A percentile compares a stretch with the other conserved stretches of the same genome.
These are phyloP conservation scores for Hyaloscypha finlandica DNA, from an alignment of 495 filamentous ascomycete genomes.

Conservation along the genomic window DNA sequence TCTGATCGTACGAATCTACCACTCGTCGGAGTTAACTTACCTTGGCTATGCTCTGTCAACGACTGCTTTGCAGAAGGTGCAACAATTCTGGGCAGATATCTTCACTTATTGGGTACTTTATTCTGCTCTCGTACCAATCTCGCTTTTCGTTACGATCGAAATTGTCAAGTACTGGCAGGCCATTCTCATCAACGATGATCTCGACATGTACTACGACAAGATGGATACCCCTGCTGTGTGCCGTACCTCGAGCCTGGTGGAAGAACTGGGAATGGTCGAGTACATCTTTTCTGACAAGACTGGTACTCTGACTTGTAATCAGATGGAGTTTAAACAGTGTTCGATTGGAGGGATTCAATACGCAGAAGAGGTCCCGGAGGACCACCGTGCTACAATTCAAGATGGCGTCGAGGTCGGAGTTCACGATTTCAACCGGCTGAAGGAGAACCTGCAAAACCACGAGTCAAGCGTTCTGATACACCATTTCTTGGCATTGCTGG, in stretches of 20 bases:
- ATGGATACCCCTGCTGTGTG: conserved; percentile 96
- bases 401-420: conserved; percentile 73
- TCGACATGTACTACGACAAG: conserved; percentile 97
- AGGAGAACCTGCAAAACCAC: conserved; percentile 73
- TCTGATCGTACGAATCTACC: conserved; percentile 70
- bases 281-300: conserved; percentile 99
- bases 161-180: conserved; percentile 97
- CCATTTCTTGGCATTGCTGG: conserved; percentile 84
- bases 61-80: conserved; percentile 54
- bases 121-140: conserved; percentile 94
- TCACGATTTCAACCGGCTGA: conserved; percentile 80
- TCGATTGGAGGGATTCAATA: conserved; percentile 94
- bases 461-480: conserved; percentile 70
- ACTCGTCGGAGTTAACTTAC: conserved; percentile 63
- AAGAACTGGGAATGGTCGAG: conserved; percentile 97
- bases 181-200: conserved; percentile 94
- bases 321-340: conserved; percentile 98
- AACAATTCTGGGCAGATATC: conserved; percentile 90
- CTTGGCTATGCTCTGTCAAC: conserved; percentile 58
- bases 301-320: conserved; percentile 96
- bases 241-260: conserved; percentile 92
- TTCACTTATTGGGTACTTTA: conserved; percentile 99
- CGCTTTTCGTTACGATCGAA: conserved; percentile 96
- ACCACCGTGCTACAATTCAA: conserved; percentile 74
- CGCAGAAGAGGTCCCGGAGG: conserved; percentile 89